Conservation (phyloP, 2,329 filamentous ascomycete species). For the Colletotrichum echinochloae region DNA sequence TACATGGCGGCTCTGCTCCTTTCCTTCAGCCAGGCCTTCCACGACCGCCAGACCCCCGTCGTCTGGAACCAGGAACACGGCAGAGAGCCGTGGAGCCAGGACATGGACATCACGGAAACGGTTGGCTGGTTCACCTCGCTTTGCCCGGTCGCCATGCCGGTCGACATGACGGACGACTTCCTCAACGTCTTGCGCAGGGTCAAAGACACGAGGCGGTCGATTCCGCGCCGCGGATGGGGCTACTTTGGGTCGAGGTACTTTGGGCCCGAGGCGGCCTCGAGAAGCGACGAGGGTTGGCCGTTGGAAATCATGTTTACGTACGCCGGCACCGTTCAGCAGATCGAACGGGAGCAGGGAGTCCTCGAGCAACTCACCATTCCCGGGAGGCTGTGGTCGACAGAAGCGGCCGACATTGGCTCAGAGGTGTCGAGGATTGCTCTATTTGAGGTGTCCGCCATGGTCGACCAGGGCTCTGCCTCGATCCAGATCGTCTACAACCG, state of each 20-base stretch:
- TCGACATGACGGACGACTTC: slow-evolving; percentile 59
- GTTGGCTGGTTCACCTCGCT: slow-evolving; percentile 72
- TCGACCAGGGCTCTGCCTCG: slow-evolving; percentile 59
- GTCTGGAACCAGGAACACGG: slow-evolving; percentile 68
- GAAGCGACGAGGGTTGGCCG: slow-evolving; percentile 56
- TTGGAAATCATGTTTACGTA: slow-evolving; percentile 72
- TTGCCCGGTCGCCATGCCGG: slow-evolving; percentile 61
- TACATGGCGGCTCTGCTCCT: slow-evolving; percentile 66
- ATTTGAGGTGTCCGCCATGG: slow-evolving; percentile 63
- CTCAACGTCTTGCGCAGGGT: slow-evolving; percentile 63
- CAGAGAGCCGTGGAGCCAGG: slow-evolving; percentile 56
- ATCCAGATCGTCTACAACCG: slow-evolving; percentile 61
- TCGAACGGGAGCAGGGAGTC: slow-evolving; percentile 61
- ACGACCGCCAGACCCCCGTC: slow-evolving; percentile 62
- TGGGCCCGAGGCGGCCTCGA: slow-evolving; percentile 46
- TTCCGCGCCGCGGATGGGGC: slow-evolving; percentile 58
- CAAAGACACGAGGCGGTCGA: slow-evolving; percentile 63
- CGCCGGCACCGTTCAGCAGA: slow-evolving; percentile 61
- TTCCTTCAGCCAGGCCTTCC: slow-evolving; percentile 67
- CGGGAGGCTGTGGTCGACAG: slow-evolving; percentile 52
- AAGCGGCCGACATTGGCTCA: slow-evolving; percentile 58
- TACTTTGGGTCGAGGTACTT: slow-evolving; percentile 63
- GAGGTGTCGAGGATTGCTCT: slow-evolving; percentile 61
- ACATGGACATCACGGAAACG: slow-evolving; percentile 65
- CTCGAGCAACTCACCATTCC: slow-evolving; percentile 60